phyloP scores from a whole-genome alignment of 148 eudicot genomes.

The Nyssa sinensis region DNA sequence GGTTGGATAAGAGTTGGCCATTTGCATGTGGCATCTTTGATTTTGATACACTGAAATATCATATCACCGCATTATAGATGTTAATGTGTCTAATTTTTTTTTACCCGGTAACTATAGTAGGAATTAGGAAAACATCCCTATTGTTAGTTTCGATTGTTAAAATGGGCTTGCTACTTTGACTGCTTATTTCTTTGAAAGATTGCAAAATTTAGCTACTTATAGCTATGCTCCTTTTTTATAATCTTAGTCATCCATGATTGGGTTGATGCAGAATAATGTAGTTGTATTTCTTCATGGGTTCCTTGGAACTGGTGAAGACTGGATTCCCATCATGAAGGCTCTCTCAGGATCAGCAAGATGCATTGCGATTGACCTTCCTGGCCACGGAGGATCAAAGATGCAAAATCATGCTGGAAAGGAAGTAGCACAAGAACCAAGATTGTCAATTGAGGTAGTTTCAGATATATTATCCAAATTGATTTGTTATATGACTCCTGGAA shows the following conservation, averaged over 20 bases:
- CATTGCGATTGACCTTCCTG: conserved; percentile 91
- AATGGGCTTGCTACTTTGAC: not conserved
- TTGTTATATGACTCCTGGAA: conserved; percentile 34
- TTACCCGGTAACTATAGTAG: not conserved
- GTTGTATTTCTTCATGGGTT: conserved; percentile 93
- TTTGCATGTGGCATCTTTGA: not conserved
- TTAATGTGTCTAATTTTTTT: not conserved
- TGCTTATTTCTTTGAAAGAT: not conserved
- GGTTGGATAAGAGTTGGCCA: too few species aligned
- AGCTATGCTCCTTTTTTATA: conserved; percentile 2
- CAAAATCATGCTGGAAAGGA: conserved; percentile 26
- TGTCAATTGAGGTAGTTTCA: conserved; percentile 62
- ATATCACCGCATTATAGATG: not conserved
- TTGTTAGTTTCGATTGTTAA: not conserved
- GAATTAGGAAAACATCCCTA: not conserved
- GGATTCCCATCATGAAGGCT: conserved; percentile 83
- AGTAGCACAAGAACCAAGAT: conserved; percentile 22
- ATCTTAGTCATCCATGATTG: not conserved
- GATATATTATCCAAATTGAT: conserved; percentile 50
- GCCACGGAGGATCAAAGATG: conserved; percentile 74
- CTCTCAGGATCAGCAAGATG: conserved; percentile 74
- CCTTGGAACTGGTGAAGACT: conserved; percentile 80
- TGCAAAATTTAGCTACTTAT: not conserved
- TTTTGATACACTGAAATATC: not conserved
- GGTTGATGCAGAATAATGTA: conserved; percentile 55